Base-by-base conservation (phyloP, 768 basidiomycete species). In the Mycena kentingensis region DNA sequence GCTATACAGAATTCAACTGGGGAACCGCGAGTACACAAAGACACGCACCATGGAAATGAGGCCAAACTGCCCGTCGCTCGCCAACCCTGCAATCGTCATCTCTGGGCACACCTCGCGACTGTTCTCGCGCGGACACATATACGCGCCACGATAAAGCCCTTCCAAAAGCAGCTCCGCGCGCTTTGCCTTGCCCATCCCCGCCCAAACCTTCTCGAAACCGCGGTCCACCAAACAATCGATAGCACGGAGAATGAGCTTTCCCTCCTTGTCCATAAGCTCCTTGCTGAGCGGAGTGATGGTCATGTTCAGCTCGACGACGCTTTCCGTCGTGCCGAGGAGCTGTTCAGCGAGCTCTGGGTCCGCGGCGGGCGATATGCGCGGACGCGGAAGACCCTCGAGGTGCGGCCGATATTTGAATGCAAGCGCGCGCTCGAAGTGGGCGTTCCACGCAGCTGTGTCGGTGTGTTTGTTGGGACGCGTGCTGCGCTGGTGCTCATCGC, bases 131-230 rank as follows among this genome's bases (percentile, higher is more conserved):
- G 38, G 28, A 1, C 42, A 38, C 11, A 18, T 4, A 28, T 46
- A 52, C 7, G 56, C 46, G 8, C 45, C 55, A 8, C 50, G 46
- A 36, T 52, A 52, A 2, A 57, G 31, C 16, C 55, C 53, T n/a
- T 55, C 53, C 38, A 55, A 31, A 16, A 24, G 25, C n/a, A 52
- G 4, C 36, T 55, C 42, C 34, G 28, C 21, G 18, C 50, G 49
- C 13, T 18, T 36, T 25, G 28, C n/a, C 22, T 21, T 4, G 10
- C 18, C 36, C 2, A 39, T n/a, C 8, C 1, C 16, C 3, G 10
- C 13, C 47, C 47, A 49, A 3, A 38, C 41, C 16, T 16, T 25
- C 16, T 51, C 49, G 19, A 51, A 42, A 3, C 3, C 27, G 11
- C 41, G 31, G 16, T 43, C n/a, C 1, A 26, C n/a, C 2, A 51